These are phyloP conservation scores for Diaporthe aspalathi DNA, from an alignment of 2,329 filamentous ascomycete species.

Conservation along the genomic window DNA sequence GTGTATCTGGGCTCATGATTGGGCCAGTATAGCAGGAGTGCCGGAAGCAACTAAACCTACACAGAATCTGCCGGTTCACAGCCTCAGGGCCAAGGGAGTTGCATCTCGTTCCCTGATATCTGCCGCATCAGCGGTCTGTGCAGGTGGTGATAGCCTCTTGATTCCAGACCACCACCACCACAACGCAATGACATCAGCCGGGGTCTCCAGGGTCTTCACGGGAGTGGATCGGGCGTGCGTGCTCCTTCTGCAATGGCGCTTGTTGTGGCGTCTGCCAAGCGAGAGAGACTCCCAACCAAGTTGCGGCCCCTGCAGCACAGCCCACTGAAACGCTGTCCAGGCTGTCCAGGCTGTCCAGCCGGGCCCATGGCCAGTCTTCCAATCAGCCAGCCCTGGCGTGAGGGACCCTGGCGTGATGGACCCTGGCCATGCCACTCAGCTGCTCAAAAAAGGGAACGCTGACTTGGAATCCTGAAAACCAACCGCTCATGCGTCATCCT, in stretches of 20 bases:
- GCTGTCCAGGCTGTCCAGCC: too few species aligned
- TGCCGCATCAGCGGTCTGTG: neutral
- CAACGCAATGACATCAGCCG: conserved; percentile 10
- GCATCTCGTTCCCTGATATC: too few species aligned
- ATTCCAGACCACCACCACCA: neutral
- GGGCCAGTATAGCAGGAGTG: too few species aligned
- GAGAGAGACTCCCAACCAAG: conserved; percentile 27
- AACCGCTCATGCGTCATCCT: conserved; percentile 40
- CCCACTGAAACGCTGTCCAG: conserved; percentile 31
- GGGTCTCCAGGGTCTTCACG: conserved; percentile 10
- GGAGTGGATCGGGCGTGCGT: conserved; percentile 3
- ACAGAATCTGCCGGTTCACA: too few species aligned
- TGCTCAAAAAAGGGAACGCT: conserved; percentile 17
- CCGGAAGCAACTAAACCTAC: too few species aligned
- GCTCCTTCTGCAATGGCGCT: conserved; percentile 19
- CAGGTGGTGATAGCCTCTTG: conserved; percentile 19
- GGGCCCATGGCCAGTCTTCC: conserved; percentile 22
- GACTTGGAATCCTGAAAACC: conserved; percentile 38
- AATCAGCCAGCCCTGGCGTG: conserved; percentile 22
- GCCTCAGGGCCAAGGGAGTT: too few species aligned
- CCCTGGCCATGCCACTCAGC: too few species aligned
- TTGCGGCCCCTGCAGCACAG: conserved; percentile 32
- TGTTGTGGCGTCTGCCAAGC: conserved; percentile 28
- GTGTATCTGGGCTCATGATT: too few species aligned
- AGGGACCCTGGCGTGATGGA: neutral